Conservation (phyloP, 805 yeast genomes). For the Cyberlindnera lachancei region DNA sequence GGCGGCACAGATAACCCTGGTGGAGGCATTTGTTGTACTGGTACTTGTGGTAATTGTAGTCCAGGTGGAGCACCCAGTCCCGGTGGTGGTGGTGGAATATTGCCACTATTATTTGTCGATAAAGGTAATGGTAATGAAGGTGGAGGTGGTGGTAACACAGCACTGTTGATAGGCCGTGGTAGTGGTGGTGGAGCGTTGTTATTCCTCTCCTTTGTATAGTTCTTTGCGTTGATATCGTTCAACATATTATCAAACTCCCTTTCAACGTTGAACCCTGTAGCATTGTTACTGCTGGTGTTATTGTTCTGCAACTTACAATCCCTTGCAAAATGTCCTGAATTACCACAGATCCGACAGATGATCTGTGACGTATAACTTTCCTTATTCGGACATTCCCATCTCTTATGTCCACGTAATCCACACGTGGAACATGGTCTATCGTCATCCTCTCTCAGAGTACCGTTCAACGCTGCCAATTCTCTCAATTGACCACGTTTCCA, state of each 20-base stretch:
- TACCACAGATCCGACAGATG: slow-evolving; percentile 74
- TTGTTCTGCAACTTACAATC: slow-evolving; percentile 51
- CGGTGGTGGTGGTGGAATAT: slow-evolving; percentile 24
- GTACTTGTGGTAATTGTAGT: slow-evolving; percentile 22
- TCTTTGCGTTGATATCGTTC: slow-evolving; percentile 35
- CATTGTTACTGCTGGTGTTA: too few species aligned
- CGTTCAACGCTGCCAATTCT: slow-evolving; percentile 89
- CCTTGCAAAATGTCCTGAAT: slow-evolving; percentile 77
- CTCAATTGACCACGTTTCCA: slow-evolving; percentile 84
- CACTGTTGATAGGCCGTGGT: not conserved
- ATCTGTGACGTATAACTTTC: slow-evolving; percentile 45
- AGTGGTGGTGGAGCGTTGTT: not conserved
- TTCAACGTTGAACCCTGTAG: slow-evolving; percentile 28
- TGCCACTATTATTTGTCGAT: not conserved
- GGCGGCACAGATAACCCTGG: slow-evolving; percentile 10
- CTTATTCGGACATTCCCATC: slow-evolving; percentile 55
- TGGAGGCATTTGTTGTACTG: slow-evolving; percentile 11
- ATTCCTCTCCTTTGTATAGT: slow-evolving; percentile 12
- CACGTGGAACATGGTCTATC: slow-evolving; percentile 56
- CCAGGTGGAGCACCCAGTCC: slow-evolving; percentile 18
- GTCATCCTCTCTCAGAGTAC: slow-evolving; percentile 82
- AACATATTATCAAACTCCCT: slow-evolving; percentile 44
- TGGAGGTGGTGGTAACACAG: slow-evolving; percentile 3
- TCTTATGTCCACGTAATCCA: slow-evolving; percentile 59
- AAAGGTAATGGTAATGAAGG: not conserved